Percentiles rank a stretch among this genome's conserved stretches.
phyloP scores from a whole-genome alignment of 192 early-diverging fungal species.

The Oehlia diaphana region DNA sequence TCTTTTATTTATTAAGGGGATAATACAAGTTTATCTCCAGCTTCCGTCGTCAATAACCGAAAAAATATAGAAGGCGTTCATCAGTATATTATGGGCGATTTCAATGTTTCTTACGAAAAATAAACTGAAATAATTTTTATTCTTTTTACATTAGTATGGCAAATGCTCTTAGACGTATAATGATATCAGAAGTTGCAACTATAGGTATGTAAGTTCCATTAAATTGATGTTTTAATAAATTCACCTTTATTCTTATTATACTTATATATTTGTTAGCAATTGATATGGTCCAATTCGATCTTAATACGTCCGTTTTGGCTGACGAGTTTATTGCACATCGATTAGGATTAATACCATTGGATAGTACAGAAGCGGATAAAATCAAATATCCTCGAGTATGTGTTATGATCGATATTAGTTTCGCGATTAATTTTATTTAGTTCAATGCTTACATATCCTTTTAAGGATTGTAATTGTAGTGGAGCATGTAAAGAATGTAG shows the following conservation, averaged over 20 bases:
- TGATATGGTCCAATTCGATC: slow-evolving; percentile 93
- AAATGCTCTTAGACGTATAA: slow-evolving; percentile 89
- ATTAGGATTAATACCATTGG: slow-evolving; percentile 90
- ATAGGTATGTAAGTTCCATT: slow-evolving; percentile 54
- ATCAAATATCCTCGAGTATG: slow-evolving; percentile 79
- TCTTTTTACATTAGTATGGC: slow-evolving; percentile 65
- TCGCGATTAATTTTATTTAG: not conserved
- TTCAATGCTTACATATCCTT: not conserved
- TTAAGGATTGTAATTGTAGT: slow-evolving; percentile 70
- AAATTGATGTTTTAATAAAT: not conserved
- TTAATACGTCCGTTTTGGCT: slow-evolving; percentile 88
- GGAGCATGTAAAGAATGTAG: slow-evolving; percentile 90
- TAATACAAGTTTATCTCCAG: too few relatives aligned
- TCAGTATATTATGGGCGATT: too few relatives aligned
- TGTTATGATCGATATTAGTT: not conserved
- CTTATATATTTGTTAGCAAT: slow-evolving; percentile 61
- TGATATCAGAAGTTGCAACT: slow-evolving; percentile 98
- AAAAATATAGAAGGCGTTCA: too few relatives aligned
- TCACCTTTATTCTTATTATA: not conserved
- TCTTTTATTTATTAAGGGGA: not conserved
- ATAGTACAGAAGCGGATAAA: slow-evolving; percentile 72
- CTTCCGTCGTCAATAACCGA: too few relatives aligned
- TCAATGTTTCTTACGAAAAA: too few relatives aligned
- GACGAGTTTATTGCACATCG: slow-evolving; percentile 97
- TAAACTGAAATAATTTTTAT: not conserved